A percentile compares a stretch with the other conserved stretches of the same genome.
Conservation (phyloP, 2,329 filamentous ascomycete genomes). For the Talaromyces sp. region DNA sequence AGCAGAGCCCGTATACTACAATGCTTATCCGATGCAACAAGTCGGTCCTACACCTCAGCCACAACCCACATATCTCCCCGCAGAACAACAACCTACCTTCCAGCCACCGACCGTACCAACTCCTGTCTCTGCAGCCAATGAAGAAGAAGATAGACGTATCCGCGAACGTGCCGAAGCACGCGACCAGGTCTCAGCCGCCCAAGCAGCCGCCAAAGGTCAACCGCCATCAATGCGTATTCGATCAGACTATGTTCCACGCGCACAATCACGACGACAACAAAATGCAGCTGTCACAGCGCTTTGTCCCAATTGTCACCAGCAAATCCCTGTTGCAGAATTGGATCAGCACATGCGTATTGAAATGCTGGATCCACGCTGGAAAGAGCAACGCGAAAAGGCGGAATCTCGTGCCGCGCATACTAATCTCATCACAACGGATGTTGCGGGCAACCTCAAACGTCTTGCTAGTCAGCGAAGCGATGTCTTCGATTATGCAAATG, state of each 20-base stretch:
- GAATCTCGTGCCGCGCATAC: slow-evolving; percentile 81
- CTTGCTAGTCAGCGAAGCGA: slow-evolving; percentile 83
- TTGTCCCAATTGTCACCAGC: slow-evolving; percentile 90
- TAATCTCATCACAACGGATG: slow-evolving; percentile 79
- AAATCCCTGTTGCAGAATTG: slow-evolving; percentile 81
- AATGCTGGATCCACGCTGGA: slow-evolving; percentile 89
- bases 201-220: slow-evolving; percentile 65
- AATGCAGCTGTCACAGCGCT: slow-evolving; percentile 62
- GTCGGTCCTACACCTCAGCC: slow-evolving; percentile 34
- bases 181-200: slow-evolving; percentile 68
- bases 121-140: slow-evolving; percentile 44
- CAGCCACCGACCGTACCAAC: slow-evolving; percentile 32
- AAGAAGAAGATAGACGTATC: slow-evolving; percentile 62
- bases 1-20: slow-evolving; percentile 52
- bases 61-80: slow-evolving; percentile 28
- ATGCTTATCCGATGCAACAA: slow-evolving; percentile 43
- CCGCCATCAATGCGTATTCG: slow-evolving; percentile 75
- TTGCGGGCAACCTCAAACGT: slow-evolving; percentile 93
- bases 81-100: slow-evolving; percentile 22
- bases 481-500: slow-evolving; percentile 65
- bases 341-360: slow-evolving; percentile 94
- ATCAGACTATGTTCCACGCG: slow-evolving; percentile 85
- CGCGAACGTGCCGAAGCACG: slow-evolving; percentile 54
- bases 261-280: slow-evolving; percentile 67
- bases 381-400: slow-evolving; percentile 87